A percentile compares a stretch with the other conserved stretches of the same genome.
These are phyloP conservation scores for Flueggea neowawraea DNA, from an alignment of 441 rosid genomes.

Conservation along the genomic window DNA sequence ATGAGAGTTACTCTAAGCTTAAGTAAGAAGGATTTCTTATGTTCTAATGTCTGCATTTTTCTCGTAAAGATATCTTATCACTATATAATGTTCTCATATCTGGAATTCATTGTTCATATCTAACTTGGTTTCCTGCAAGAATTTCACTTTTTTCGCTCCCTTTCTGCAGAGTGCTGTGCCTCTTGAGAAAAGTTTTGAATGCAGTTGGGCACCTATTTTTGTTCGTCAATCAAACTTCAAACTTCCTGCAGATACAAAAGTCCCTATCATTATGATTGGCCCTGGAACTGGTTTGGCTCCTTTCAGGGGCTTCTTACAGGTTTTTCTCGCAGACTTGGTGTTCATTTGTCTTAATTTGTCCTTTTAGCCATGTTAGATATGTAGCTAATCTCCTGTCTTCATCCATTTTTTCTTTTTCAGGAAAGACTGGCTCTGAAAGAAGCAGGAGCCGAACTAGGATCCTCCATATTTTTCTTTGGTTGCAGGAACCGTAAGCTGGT, in stretches of 20 bases:
- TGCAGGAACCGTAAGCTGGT: constrained; percentile 92
- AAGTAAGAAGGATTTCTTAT: not conserved
- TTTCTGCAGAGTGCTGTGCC: constrained; percentile 66
- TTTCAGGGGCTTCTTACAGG: constrained; percentile 98
- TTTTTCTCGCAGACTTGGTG: constrained; percentile 2
- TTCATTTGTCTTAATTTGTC: not conserved
- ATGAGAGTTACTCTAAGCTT: not conserved
- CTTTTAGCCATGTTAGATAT: not conserved
- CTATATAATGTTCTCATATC: no score
- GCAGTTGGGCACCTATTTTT: constrained; percentile 84
- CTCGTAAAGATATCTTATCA: no score
- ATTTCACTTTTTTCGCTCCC: not conserved
- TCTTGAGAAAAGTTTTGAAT: constrained; percentile 51
- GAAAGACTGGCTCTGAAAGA: constrained; percentile 83
- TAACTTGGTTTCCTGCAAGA: not conserved
- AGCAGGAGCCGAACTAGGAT: constrained; percentile 79
- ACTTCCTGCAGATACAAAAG: constrained; percentile 74
- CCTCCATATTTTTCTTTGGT: constrained; percentile 85
- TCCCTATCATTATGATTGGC: constrained; percentile 94
- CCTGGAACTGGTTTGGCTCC: constrained; percentile 99
- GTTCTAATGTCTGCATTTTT: no score
- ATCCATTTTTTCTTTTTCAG: constrained; percentile 34
- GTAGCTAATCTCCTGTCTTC: constrained; percentile 2
- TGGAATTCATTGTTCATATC: not conserved
- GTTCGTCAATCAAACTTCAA: constrained; percentile 92